Evolutionary conservation across 768 basidiomycete genomes (phyloP), one percentile per base, ranked within the genome.

Genomic region (Kwoniella dejecticola): DNA sequence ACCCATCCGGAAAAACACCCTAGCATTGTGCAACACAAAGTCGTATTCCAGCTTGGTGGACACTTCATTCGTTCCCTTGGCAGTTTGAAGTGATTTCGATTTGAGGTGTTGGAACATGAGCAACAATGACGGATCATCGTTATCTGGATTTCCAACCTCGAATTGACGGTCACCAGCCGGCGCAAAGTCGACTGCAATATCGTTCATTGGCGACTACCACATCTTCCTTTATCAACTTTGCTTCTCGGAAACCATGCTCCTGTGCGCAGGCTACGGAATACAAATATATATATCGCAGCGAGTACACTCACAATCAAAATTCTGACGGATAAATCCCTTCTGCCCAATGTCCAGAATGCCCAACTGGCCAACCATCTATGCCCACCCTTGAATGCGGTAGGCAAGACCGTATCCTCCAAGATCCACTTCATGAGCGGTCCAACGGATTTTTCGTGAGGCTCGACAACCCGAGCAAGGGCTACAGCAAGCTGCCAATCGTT

Each of bases 1-100:
- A 91, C 95, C 96, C 92, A 97, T 95, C 61, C 91, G 83, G 71
- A 89, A 91, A 69, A 97, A 93, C 7, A 95, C 89, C 27, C 91
- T 85, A 0, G 93, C 90, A 69, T 92, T 91, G 80, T 98, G 94
- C 27, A 94, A 81, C 10, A 99, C 91, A 76, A 98, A 98, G 74
- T 90, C 93, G 80, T 94, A 97, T 75, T 99, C 95, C 12, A 87
- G 85, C 45, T 84, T 84, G 17, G 89, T 89, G 0, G 90, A 88
- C 27, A 97, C 69, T 70, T 94, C 90, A 69, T 87, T 91, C 0
- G 90, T 91, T 13, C 95, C 95, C 75, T 93, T 88, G 1, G 89
- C 89, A 3, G 95, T 88, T 81, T 98, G 95, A 26, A 98, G 80
- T 0, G 93, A 93, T 81, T 89, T 94, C 30, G 87, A 86, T 66